Evolutionary conservation across 2,329 filamentous ascomycete genomes (phyloP).

Genomic region (Graphiopsis chlorocephala): DNA sequence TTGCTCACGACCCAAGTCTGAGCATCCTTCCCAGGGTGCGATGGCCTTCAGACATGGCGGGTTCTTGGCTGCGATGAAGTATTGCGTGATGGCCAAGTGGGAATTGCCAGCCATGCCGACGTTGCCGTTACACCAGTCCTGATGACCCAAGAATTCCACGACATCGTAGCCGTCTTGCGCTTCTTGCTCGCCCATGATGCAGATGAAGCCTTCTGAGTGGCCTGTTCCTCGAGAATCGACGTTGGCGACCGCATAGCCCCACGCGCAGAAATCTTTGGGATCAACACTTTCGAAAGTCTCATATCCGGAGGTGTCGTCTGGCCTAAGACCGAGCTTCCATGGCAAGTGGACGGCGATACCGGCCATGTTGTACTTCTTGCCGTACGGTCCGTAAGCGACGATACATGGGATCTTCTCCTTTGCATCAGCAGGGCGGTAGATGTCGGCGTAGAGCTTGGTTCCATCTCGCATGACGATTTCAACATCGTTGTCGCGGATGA

Average conservation of each 20-base stretch:
- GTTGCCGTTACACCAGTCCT: slow-evolving; percentile 42
- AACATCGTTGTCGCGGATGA: slow-evolving; percentile 45
- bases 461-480: slow-evolving; percentile 44
- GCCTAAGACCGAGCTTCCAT: slow-evolving; percentile 2
- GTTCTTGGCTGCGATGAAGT: slow-evolving; percentile 41
- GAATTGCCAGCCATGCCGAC: slow-evolving; percentile 44
- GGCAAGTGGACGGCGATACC: neutral
- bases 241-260: slow-evolving; percentile 35
- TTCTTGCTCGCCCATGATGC: slow-evolving; percentile 37
- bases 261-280: slow-evolving; percentile 33
- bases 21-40: slow-evolving; percentile 48
- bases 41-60: slow-evolving; percentile 45
- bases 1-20: slow-evolving; percentile 40
- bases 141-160: slow-evolving; percentile 37
- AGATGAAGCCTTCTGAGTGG: slow-evolving; percentile 35
- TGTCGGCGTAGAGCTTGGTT: slow-evolving; percentile 41
- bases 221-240: slow-evolving; percentile 34
- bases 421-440: slow-evolving; percentile 41
- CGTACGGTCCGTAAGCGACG: slow-evolving; percentile 34
- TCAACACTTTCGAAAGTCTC: slow-evolving; percentile 35
- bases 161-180: slow-evolving; percentile 44
- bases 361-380: slow-evolving; percentile 7
- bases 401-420: slow-evolving; percentile 40
- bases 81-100: slow-evolving; percentile 15
- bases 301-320: slow-evolving; percentile 17